phyloP scores from a whole-genome alignment of 805 yeast species.

The Suhomyces tanzawaensis region DNA sequence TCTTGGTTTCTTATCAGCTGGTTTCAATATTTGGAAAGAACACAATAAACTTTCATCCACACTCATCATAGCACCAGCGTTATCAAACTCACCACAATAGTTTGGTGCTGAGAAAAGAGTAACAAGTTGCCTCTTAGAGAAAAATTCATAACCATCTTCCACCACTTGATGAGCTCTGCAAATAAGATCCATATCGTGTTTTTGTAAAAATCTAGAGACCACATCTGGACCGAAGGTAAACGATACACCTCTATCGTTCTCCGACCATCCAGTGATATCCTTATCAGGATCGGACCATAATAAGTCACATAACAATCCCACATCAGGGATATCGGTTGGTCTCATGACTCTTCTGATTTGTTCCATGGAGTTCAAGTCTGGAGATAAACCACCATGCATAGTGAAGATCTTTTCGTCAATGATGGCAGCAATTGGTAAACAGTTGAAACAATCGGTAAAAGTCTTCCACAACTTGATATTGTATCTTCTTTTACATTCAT shows the following conservation, averaged over 20 bases:
- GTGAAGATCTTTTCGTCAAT: conserved; percentile 97
- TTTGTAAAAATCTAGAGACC: conserved; percentile 91
- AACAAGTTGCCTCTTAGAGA: conserved; percentile 92
- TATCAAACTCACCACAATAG: conserved; percentile 98
- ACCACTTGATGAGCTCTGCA: conserved; percentile 99
- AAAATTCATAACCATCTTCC: conserved; percentile 98
- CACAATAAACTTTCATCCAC: conserved; percentile 95
- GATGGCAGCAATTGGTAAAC: conserved; percentile 97
- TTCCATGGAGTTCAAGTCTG: conserved; percentile 97
- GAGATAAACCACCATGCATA: conserved; percentile 98
- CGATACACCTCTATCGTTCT: conserved; percentile 97
- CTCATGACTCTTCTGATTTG: conserved; percentile 98
- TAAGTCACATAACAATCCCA: conserved; percentile 91
- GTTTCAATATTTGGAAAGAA: conserved; percentile 94
- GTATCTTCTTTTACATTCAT: conserved; percentile 97
- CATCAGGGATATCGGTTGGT: conserved; percentile 98
- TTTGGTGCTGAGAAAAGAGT: conserved; percentile 96
- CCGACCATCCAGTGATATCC: conserved; percentile 98
- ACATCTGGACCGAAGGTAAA: conserved; percentile 99
- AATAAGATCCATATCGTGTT: conserved; percentile 96
- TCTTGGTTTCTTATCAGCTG: conserved; percentile 93
- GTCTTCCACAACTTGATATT: conserved; percentile 98
- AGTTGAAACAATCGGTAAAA: conserved; percentile 96
- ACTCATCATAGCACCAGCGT: conserved; percentile 99
- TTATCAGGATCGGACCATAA: conserved; percentile 99